Evolutionary conservation across 805 yeast species (phyloP), one percentile per base, ranked within the genome.

Genomic region (Candida maltosa): DNA sequence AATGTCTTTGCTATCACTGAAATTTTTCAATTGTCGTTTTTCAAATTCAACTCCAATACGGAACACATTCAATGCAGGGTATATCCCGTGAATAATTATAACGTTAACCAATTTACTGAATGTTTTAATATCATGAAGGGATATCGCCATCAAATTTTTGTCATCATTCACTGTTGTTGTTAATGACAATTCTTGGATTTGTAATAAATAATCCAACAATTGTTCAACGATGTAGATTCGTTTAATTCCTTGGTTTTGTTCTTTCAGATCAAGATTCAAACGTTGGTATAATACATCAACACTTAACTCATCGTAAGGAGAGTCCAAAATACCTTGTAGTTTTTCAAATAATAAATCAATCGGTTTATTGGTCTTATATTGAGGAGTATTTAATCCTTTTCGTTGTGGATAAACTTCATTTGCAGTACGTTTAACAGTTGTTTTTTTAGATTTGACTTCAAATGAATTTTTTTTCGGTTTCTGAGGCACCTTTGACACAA

Each of bases 51-150:
- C 70, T 1, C 88, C 85, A 16, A 80, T 66, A 2, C 73, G 73
- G 6, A 60, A 65, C 2, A 54, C 39, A 0, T 80, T 75, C 1
- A 87, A 42, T 33, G 76, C 73, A 0, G 88, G 76, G 45, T 82
- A 83, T 0, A 91, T 67, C 0, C 95, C 89, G 44, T 80, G 82
- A 2, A 83, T 57, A 0, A 88, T 75, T 2, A 89, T 65, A 8
- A 83, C 39, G 43, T 80, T 83, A 14, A 83, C 56, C 29, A 91
- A 51, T 16, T 69, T 73, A 23, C 83, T 81, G 37, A 93, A 74
- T 4, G 76, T 72, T 52, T 80, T 83, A 72, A 91, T 79, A 54
- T 93, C 97, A 48, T 87, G 88, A 7, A 91, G 65, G 0, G 97
- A 86, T 11, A 91, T 80, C 6, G 83, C 65, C 8, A 84, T 66